Base-by-base conservation (phyloP, 768 basidiomycete genomes). In the Tulasnella calospora region DNA sequence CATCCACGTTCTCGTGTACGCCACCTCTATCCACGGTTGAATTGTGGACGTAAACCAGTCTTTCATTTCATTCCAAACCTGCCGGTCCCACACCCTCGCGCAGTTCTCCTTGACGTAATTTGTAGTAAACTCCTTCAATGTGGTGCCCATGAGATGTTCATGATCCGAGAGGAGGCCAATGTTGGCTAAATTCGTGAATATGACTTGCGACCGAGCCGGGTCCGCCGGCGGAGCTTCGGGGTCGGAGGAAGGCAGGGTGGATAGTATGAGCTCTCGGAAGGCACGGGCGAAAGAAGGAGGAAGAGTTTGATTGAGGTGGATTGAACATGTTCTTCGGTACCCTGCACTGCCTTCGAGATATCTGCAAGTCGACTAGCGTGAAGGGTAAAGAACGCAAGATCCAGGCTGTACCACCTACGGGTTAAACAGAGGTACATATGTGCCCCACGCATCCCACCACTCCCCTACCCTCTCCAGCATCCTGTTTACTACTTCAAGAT, bases 11-110 rank as follows among this genome's bases (percentile, higher is more conserved):
- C 90, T 86, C 0, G 92, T 94, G 81, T 94, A 95, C 61, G 94
- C 91, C 82, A 89, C 86, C 33, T 93, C 79, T 89, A 98, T 90
- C 96, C 95, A 96, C 9, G 92, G 90, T 2, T 93, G 92, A 67
- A 96, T 90, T 78, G 89, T 91, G 79, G 89, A 87, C 12, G 90
- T 86, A 89, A 96, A 94, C 94, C 95, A 96, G 23, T 86, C 83
- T 72, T 92, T 86, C 79, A 95, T 84, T 2, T 83, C 86, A 3
- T 86, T 86, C 78, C 96, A 82, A 86, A 92, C 87, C 9, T 89
- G 88, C 73, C 86, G 88, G 44, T 87, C 88, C 93, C 94, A 97
- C 81, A 89, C 88, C 3, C 88, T 90, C 13, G 88, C 84, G 82
- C 92, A 95, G 3, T 88, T 89, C 79, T 87, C 86, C 78, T 88